These are phyloP conservation scores for Ottelia alismoides DNA, from an alignment of 106 monocot genomes.

Conservation along the genomic window DNA sequence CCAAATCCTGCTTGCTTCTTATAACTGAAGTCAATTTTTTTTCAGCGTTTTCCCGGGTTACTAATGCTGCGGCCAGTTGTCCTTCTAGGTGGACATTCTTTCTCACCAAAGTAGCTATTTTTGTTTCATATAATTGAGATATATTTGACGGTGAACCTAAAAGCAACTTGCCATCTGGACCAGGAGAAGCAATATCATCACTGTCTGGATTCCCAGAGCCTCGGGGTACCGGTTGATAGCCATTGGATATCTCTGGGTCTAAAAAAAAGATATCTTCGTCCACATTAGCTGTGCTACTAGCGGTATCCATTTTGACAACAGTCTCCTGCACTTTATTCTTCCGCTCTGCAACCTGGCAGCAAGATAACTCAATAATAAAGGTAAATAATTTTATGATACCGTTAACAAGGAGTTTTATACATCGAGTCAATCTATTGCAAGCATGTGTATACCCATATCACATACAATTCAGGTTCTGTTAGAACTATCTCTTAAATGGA, in stretches of 20 bases:
- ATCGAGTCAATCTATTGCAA: too few relatives aligned
- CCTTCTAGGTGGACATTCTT: conserved; percentile 48
- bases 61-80: conserved; percentile 43
- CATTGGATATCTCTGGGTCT: conserved; percentile 15
- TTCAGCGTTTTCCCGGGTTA: conserved; percentile 45
- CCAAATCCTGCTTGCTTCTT: conserved; percentile 46
- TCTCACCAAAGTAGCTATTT: conserved; percentile 33
- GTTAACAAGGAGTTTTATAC: too few relatives aligned
- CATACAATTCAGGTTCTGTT: too few relatives aligned
- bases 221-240: conserved; percentile 17
- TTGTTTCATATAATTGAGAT: conserved; percentile 48
- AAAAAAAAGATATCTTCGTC: conserved; percentile 5
- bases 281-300: conserved; percentile 15
- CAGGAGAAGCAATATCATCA: conserved; percentile 15
- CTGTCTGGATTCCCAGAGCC: conserved; percentile 5
- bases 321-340: conserved; percentile 22
- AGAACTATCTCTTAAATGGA: too few relatives aligned
- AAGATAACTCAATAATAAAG: neutral
- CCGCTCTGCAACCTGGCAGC: conserved; percentile 8
- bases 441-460: too few relatives aligned
- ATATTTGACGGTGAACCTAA: conserved; percentile 37
- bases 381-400: too few relatives aligned
- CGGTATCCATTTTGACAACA: conserved; percentile 21
- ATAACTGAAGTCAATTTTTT: conserved; percentile 39
- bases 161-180: conserved; percentile 18